Conservation (phyloP, 257 asterid genomes). For the Ajuga chamaepitys region DNA sequence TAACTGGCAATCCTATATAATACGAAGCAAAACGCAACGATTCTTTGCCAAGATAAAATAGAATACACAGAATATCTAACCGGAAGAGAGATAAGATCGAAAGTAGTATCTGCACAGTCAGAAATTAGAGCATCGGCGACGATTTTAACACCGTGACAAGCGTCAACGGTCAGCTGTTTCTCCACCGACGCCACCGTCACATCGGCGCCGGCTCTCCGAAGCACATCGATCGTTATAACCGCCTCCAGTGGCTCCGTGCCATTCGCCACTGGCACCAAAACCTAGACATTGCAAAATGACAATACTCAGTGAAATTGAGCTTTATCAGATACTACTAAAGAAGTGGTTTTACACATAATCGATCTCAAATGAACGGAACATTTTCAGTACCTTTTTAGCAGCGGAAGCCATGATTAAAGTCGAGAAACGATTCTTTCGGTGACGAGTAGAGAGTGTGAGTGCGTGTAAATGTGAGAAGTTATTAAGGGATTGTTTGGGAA, state of each 20-base stretch:
- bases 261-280: conserved; percentile 93
- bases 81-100: conserved; percentile 86
- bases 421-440: conserved; percentile 29
- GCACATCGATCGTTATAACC: conserved; percentile 67
- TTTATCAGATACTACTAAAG: background rate
- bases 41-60: background rate
- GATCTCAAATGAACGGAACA: background rate
- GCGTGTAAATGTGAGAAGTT: conserved; percentile 4
- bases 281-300: conserved; percentile 31
- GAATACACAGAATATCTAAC: conserved; percentile 22
- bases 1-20: background rate
- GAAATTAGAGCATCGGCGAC: conserved; percentile 84
- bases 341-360: background rate
- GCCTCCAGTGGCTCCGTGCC: conserved; percentile 98
- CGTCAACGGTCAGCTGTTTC: conserved; percentile 66
- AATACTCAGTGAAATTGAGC: background rate
- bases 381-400: conserved; percentile 34
- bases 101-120: conserved; percentile 51
- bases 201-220: conserved; percentile 93
- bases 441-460: conserved; percentile 21
- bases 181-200: conserved; percentile 94
- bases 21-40: background rate
- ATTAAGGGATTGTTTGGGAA: conserved; percentile 16
- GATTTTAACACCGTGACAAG: conserved; percentile 63
- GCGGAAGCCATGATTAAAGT: conserved; percentile 63